These are phyloP conservation scores for Coleophoma cylindrospora DNA, from an alignment of 2,329 filamentous ascomycete genomes.

Conservation along the genomic window DNA sequence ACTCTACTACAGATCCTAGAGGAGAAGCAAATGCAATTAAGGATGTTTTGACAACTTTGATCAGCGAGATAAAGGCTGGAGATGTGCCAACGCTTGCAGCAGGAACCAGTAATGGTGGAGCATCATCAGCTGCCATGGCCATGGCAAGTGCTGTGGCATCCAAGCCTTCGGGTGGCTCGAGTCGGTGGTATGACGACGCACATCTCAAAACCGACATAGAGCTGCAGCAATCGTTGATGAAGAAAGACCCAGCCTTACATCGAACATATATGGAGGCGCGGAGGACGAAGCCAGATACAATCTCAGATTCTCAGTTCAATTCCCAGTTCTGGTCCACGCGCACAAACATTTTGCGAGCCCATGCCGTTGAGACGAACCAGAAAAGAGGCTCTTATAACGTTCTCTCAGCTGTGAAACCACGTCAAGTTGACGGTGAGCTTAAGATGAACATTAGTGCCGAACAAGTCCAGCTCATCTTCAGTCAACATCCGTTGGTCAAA, in stretches of 20 bases:
- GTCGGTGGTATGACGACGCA: conserved; percentile 75
- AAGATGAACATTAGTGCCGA: conserved; percentile 85
- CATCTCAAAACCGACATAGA: conserved; percentile 73
- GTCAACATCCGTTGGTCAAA: conserved; percentile 86
- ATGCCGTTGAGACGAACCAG: conserved; percentile 85
- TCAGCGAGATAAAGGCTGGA: conserved; percentile 49
- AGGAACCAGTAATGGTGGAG: conserved; percentile 22
- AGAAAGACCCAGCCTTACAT: conserved; percentile 68
- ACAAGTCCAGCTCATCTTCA: conserved; percentile 89
- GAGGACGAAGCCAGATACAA: conserved; percentile 75
- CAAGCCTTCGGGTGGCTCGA: conserved; percentile 37
- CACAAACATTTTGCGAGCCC: conserved; percentile 77
- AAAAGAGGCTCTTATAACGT: conserved; percentile 91
- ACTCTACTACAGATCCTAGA: conserved; percentile 68
- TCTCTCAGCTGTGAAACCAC: conserved; percentile 80
- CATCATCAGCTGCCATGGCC: conserved; percentile 66
- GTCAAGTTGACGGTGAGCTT: conserved; percentile 66
- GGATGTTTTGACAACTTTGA: conserved; percentile 71
- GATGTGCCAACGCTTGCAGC: conserved; percentile 25
- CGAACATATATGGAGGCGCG: conserved; percentile 85
- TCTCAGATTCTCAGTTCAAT: conserved; percentile 78
- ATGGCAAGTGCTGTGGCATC: conserved; percentile 66
- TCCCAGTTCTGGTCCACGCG: conserved; percentile 93
- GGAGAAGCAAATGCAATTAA: conserved; percentile 82
- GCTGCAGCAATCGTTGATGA: conserved; percentile 84